A percentile compares a stretch with the other conserved stretches of the same genome.
These are phyloP conservation scores for Microsporum audouinii DNA, from an alignment of 2,329 filamentous ascomycete species.

Conservation along the genomic window DNA sequence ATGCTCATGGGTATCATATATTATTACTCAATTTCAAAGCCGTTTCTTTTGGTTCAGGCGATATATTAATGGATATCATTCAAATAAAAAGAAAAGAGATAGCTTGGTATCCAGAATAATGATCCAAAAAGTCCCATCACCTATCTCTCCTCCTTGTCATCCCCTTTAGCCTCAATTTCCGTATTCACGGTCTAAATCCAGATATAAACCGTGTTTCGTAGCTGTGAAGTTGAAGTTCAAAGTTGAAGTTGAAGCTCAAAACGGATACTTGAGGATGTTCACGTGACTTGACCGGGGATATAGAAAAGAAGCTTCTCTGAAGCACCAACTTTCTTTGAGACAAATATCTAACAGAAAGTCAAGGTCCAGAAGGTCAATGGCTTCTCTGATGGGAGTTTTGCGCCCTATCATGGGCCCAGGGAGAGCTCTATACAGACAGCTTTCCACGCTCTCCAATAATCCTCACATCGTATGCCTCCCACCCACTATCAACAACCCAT, in stretches of 20 bases:
- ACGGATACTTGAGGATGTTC: too few species aligned
- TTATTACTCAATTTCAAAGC: not conserved
- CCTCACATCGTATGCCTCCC: constrained; percentile 10
- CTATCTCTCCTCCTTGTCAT: not conserved
- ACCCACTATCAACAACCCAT: constrained; percentile 4
- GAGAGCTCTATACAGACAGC: not conserved
- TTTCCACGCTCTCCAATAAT: constrained; percentile 11
- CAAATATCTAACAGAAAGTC: not conserved
- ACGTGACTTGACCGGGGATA: not conserved
- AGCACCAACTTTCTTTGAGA: not conserved
- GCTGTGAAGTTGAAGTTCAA: not conserved
- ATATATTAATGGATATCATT: not conserved
- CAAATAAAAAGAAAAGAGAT: not conserved
- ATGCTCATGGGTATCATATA: not conserved
- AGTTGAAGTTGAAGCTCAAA: not conserved
- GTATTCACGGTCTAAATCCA: not conserved
- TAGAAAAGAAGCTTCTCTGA: not conserved
- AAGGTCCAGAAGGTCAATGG: not conserved
- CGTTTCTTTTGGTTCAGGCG: not conserved
- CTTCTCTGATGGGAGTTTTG: not conserved
- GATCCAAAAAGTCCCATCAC: not conserved
- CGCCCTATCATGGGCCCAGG: not conserved
- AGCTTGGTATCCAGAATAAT: not conserved
- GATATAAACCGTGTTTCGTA: not conserved
- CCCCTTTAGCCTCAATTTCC: not conserved